Evolutionary conservation across 225 moss, liverwort and hornwort species (phyloP).

Genomic region (Pseudisothecium myosuroides): DNA sequence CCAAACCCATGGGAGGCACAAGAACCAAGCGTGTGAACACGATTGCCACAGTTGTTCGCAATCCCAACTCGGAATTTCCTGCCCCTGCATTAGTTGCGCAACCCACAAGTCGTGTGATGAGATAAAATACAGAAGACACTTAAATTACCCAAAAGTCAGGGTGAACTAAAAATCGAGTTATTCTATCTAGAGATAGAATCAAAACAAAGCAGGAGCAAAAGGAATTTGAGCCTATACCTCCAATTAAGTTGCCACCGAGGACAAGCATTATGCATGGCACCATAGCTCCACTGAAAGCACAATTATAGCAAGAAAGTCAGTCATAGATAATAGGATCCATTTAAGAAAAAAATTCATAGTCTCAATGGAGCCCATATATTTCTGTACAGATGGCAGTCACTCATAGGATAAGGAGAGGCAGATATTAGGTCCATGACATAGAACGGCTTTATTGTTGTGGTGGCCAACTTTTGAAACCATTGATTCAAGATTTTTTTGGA

Average conservation of each 20-base stretch:
- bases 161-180: not conserved
- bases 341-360: not conserved
- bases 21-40: conserved; percentile 52
- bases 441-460: not conserved
- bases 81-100: conserved; percentile 34
- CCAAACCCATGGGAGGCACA: conserved; percentile 49
- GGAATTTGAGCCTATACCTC: conserved; percentile 12
- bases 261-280: conserved; percentile 92
- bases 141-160: not conserved
- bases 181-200: not conserved
- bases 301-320: not conserved
- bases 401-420: not conserved
- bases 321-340: not conserved
- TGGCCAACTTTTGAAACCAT: not conserved
- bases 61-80: conserved; percentile 58
- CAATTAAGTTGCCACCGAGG: conserved; percentile 68
- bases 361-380: not conserved
- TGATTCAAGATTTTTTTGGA: not conserved
- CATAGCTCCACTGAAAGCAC: conserved; percentile 66
- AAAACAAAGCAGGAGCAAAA: not conserved
- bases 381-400: not conserved
- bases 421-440: not conserved
- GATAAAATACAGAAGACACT: not conserved
- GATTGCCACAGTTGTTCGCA: conserved; percentile 71
- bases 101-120: not conserved